Evolutionary conservation across 2,329 filamentous ascomycete species (phyloP).

Genomic region (Aureobasidium sp.): DNA sequence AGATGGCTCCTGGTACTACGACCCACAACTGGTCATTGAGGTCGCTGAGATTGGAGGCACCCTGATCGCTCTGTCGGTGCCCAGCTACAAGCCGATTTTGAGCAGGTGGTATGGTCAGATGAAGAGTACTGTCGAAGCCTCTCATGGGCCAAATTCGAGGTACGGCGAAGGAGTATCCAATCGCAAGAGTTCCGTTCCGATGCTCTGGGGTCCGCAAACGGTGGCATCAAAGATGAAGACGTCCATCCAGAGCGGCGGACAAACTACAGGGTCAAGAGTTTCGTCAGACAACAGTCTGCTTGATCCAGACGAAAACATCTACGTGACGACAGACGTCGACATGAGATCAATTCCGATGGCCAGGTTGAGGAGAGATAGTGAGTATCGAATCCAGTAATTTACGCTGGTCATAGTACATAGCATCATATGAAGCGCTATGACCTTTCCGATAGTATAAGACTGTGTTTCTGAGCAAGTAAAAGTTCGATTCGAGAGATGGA

Average conservation of each 20-base stretch:
- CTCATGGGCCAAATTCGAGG: not conserved
- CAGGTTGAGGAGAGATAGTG: not conserved
- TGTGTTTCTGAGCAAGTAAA: not conserved
- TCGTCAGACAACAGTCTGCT: constrained; percentile 3
- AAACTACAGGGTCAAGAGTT: not conserved
- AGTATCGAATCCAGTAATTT: not conserved
- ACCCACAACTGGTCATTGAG: constrained; percentile 45
- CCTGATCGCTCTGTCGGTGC: constrained; percentile 45
- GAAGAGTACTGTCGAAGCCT: constrained; percentile 7
- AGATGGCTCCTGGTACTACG: constrained; percentile 47
- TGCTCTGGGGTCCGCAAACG: not conserved
- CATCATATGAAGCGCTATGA: not conserved
- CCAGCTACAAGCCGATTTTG: constrained; percentile 41
- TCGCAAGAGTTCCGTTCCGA: not conserved
- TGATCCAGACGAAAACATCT: constrained; percentile 1
- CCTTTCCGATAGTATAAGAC: not conserved
- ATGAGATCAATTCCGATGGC: constrained; percentile 2
- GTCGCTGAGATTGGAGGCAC: constrained; percentile 46
- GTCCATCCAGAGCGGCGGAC: not conserved
- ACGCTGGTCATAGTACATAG: not conserved
- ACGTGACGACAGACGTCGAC: constrained; percentile 10
- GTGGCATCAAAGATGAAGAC: not conserved
- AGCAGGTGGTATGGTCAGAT: constrained; percentile 10
- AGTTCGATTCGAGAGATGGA: not conserved
- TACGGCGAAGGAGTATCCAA: not conserved